A percentile compares a stretch with the other conserved stretches of the same genome.
phyloP scores from a whole-genome alignment of 2,329 filamentous ascomycete species.

The Alternaria ventricosa region DNA sequence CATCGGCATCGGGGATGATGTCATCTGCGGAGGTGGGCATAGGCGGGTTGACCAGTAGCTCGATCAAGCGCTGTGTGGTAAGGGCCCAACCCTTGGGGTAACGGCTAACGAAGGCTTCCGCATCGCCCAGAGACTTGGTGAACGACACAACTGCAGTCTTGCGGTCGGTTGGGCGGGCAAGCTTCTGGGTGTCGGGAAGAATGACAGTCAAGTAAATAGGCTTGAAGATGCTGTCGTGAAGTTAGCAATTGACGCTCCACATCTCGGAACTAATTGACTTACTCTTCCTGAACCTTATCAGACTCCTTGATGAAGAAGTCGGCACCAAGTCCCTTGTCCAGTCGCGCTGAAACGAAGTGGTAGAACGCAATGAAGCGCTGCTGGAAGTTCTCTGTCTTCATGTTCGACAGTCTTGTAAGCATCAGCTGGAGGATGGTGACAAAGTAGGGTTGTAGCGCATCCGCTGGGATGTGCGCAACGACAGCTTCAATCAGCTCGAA shows the following conservation, averaged over 20 bases:
- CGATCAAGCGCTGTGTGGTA: slow-evolving; percentile 87
- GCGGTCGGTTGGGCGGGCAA: slow-evolving; percentile 85
- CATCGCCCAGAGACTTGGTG: slow-evolving; percentile 89
- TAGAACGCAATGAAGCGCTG: slow-evolving; percentile 92
- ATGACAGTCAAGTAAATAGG: slow-evolving; percentile 87
- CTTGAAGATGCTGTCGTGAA: slow-evolving; percentile 69
- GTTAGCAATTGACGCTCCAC: slow-evolving; percentile 21
- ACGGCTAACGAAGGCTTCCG: slow-evolving; percentile 78
- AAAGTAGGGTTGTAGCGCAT: slow-evolving; percentile 78
- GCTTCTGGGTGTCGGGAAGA: slow-evolving; percentile 85
- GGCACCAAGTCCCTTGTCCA: slow-evolving; percentile 82
- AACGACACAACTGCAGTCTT: slow-evolving; percentile 93
- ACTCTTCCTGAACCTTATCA: slow-evolving; percentile 78
- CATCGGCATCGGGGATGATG: slow-evolving; percentile 82
- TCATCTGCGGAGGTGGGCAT: slow-evolving; percentile 72
- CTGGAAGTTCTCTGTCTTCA: slow-evolving; percentile 82
- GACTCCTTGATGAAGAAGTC: slow-evolving; percentile 89
- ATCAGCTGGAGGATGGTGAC: slow-evolving; percentile 80
- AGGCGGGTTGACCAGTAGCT: slow-evolving; percentile 87
- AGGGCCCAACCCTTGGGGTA: slow-evolving; percentile 80
- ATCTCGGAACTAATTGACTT: slow-evolving; percentile 29
- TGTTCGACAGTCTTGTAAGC: slow-evolving; percentile 74
- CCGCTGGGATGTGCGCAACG: slow-evolving; percentile 74
- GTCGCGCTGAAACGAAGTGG: slow-evolving; percentile 82
- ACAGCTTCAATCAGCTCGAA: slow-evolving; percentile 91